These are phyloP conservation scores for Gymnopilus junonius DNA, from an alignment of 768 basidiomycete genomes.

Conservation along the genomic window DNA sequence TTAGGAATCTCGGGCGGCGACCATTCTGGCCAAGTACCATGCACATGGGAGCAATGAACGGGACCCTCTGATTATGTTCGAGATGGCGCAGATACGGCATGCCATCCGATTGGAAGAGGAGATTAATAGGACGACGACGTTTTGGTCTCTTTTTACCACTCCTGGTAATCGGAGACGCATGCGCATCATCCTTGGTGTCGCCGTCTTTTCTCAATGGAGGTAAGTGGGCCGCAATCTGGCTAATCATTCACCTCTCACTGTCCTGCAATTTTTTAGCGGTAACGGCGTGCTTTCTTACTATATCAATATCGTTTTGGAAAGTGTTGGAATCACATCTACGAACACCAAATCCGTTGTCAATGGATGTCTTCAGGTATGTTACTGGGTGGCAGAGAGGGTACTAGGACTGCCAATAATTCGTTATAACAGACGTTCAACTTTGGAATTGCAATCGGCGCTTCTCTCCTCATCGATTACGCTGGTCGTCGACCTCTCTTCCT, in stretches of 20 bases:
- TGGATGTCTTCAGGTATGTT: slow-evolving; percentile 23
- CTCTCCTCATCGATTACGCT: slow-evolving; percentile 65
- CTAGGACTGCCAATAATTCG: background rate
- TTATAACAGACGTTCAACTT: slow-evolving; percentile 61
- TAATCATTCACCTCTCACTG: background rate
- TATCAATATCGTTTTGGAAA: slow-evolving; percentile 67
- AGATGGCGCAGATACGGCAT: slow-evolving; percentile 70
- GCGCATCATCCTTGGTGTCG: slow-evolving; percentile 67
- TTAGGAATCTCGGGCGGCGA: slow-evolving; percentile 60
- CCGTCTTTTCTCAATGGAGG: slow-evolving; percentile 79
- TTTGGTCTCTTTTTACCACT: slow-evolving; percentile 55
- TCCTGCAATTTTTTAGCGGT: slow-evolving; percentile 43
- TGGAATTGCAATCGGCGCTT: slow-evolving; percentile 57
- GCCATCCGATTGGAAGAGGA: slow-evolving; percentile 67
- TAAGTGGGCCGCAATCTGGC: slow-evolving; percentile 23
- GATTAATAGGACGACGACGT: slow-evolving; percentile 52
- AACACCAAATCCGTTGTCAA: slow-evolving; percentile 42
- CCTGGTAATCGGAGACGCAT: slow-evolving; percentile 72
- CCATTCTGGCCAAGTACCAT: slow-evolving; percentile 70
- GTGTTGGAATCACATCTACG: slow-evolving; percentile 60
- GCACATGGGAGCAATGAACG: slow-evolving; percentile 61
- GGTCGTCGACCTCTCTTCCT: slow-evolving; percentile 74
- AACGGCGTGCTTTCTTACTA: slow-evolving; percentile 78
- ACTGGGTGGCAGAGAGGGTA: background rate
- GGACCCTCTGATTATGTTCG: slow-evolving; percentile 60